Percentiles rank a stretch among this genome's conserved stretches.
These are phyloP conservation scores for Rubus parviflorus DNA, from an alignment of 306 rosid genomes.

Conservation along the genomic window DNA sequence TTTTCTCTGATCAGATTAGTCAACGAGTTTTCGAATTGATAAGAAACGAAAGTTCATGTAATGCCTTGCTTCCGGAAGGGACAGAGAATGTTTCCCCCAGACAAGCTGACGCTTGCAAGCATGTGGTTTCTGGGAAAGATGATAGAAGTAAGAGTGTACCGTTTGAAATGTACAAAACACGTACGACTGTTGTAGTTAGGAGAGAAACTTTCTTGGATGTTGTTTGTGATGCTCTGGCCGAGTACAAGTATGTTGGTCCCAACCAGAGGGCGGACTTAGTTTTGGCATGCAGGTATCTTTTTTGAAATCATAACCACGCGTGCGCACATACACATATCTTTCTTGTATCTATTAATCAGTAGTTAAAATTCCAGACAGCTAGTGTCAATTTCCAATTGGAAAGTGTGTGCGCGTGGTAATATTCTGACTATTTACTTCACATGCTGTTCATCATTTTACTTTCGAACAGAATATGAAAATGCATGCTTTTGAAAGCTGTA, in stretches of 20 bases:
- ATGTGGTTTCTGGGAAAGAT: conserved; percentile 36
- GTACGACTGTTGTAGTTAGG: conserved; percentile 62
- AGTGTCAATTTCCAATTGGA: neutral
- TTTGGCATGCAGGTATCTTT: conserved; percentile 85
- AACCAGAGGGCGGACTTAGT: conserved; percentile 81
- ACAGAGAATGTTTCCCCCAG: conserved; percentile 18
- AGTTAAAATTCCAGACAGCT: neutral
- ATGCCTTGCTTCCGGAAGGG: conserved; percentile 46
- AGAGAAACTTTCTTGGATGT: conserved; percentile 68
- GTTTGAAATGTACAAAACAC: conserved; percentile 83
- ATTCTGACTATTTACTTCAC: neutral
- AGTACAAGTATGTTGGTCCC: conserved; percentile 90
- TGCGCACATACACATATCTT: neutral
- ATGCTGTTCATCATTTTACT: neutral
- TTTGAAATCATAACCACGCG: neutral
- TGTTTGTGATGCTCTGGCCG: conserved; percentile 78
- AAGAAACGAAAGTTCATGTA: conserved; percentile 38
- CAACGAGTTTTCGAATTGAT: conserved; percentile 71
- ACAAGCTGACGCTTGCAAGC: conserved; percentile 36
- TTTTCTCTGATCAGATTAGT: conserved; percentile 71
- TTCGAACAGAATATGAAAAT: neutral
- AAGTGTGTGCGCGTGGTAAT: neutral
- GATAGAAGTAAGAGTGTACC: conserved; percentile 48
- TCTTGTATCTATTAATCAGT: too few relatives aligned
- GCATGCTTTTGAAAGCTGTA: neutral